Percentiles rank a stretch among this genome's conserved stretches.
phyloP scores from a whole-genome alignment of 148 eudicot genomes.

The Rhododendron henanense region DNA sequence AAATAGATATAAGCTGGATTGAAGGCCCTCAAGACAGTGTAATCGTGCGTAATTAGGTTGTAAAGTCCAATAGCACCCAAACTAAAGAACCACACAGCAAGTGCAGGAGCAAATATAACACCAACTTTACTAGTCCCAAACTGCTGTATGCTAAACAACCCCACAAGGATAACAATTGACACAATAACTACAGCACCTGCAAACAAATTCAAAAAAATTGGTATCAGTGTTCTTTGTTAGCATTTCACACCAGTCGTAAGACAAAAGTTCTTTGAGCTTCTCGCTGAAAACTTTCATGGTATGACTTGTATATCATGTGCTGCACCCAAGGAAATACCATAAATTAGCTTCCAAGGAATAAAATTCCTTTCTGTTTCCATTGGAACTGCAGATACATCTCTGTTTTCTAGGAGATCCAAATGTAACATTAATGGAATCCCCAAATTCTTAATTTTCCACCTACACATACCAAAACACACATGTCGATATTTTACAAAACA shows the following conservation, averaged over 20 bases:
- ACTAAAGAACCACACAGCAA: conserved; percentile 90
- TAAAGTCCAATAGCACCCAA: conserved; percentile 77
- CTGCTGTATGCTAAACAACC: conserved; percentile 82
- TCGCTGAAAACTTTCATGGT: background rate
- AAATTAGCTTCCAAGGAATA: background rate
- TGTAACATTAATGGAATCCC: background rate
- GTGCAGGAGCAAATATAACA: conserved; percentile 85
- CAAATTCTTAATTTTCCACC: background rate
- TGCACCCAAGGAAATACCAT: background rate
- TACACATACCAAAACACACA: background rate
- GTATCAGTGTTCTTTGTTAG: background rate
- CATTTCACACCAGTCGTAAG: background rate
- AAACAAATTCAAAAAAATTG: background rate
- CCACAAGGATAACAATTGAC: conserved; percentile 79
- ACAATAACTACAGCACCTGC: conserved; percentile 76
- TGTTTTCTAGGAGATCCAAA: background rate
- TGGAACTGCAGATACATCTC: background rate
- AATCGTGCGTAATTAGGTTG: conserved; percentile 56
- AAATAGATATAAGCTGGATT: conserved; percentile 81
- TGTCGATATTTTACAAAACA: background rate
- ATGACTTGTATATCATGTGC: background rate
- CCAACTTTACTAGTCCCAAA: conserved; percentile 98
- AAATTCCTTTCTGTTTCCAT: background rate
- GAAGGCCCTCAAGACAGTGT: conserved; percentile 68
- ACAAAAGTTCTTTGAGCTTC: background rate